Evolutionary conservation across 2,329 filamentous ascomycete species (phyloP).

Genomic region (Sclerotiophoma versabilis): DNA sequence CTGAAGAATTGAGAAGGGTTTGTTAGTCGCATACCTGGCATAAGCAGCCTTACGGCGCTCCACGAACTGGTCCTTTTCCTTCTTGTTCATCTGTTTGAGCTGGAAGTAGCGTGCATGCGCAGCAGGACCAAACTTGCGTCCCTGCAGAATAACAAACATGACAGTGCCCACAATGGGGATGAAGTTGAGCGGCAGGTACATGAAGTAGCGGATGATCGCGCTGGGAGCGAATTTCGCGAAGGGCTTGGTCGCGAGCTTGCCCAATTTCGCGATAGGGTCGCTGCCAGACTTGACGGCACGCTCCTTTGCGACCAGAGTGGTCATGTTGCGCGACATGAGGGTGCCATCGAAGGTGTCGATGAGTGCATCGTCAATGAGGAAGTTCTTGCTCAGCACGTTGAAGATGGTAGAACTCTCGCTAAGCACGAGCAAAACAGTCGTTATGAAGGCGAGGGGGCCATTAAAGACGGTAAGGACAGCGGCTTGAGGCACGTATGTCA

Average conservation of each 20-base stretch:
- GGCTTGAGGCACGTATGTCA: constrained; percentile 86
- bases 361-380: constrained; percentile 81
- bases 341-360: constrained; percentile 88
- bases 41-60: constrained; percentile 76
- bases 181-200: constrained; percentile 92
- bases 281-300: constrained; percentile 69
- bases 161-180: constrained; percentile 87
- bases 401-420: constrained; percentile 60
- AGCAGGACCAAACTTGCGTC: constrained; percentile 59
- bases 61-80: constrained; percentile 72
- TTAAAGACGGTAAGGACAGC: constrained; percentile 84
- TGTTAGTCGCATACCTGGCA: constrained; percentile 66
- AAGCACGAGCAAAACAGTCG: constrained; percentile 70
- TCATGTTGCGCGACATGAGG: constrained; percentile 62
- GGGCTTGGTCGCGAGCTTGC: constrained; percentile 63
- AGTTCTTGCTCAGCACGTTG: constrained; percentile 68
- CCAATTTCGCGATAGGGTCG: constrained; percentile 63
- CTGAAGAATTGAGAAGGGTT: background rate
- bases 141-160: constrained; percentile 79
- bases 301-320: constrained; percentile 73
- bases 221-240: constrained; percentile 61
- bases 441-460: constrained; percentile 79
- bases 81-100: constrained; percentile 79
- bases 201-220: constrained; percentile 76
- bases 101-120: constrained; percentile 80